Base-by-base conservation (phyloP, 2,329 filamentous ascomycete species). In the Nemania diffusa region DNA sequence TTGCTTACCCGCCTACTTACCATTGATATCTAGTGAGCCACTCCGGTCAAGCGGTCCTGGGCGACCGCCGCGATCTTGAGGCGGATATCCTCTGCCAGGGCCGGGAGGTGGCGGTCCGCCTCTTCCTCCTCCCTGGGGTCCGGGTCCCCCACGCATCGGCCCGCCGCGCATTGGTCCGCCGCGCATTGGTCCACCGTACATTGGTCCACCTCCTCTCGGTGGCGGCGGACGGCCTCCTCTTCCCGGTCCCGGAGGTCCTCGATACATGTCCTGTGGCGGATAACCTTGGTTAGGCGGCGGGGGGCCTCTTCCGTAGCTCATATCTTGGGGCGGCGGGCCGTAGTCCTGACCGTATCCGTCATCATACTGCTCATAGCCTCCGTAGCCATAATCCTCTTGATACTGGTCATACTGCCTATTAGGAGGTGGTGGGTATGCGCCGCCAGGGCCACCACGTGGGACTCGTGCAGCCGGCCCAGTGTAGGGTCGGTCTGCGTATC, bases 401-500 rank as follows among this genome's bases (percentile, higher is more conserved):
- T 84, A 83, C 57, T 81, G 79, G 60, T 84, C 80, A 65, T 85
- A 83, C 63, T 84, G 75, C 62, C 71, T 71, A 50, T 73, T 73
- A 0, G 72, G 69, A 32, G 70, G 51, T 17, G 70, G 74, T 2
- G 73, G 73, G 57, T 75, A 76, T 24, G 58, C 57, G 59, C 73
- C 74, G 65, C 74, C 70, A n/a, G 69, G 66, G 24, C 70, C 72
- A 20, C 74, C 67, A 48, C 69, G 74, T 34, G 80, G 79, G 53
- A 72, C 75, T 62, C 81, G 82, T 51, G 80, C 79, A 58, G 80
- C 82, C 34, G 79, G 81, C 42, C 83, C 84, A 68, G 79, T 81
- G 73, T 86, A 85, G n/a, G 82, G 81, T 64, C 83, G 82, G 29
- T 80, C 79, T 64, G 79, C 79, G 67, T 84, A 85, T 68, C 79